Evolutionary conservation across 2,329 filamentous ascomycete genomes (phyloP).

Genomic region (Bipolaris oryzae): DNA sequence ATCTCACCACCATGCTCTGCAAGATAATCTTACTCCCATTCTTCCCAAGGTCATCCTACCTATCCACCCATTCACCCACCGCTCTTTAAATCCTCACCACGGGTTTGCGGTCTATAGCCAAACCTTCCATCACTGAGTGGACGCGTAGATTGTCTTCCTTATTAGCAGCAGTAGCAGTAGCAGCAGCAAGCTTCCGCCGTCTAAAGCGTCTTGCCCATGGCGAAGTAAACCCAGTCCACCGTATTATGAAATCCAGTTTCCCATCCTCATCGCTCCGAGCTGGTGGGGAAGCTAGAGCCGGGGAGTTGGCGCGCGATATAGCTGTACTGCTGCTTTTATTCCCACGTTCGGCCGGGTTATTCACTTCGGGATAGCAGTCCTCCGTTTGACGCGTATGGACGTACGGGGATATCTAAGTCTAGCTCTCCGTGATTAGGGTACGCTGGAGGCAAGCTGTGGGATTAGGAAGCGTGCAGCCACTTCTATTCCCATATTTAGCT

Average conservation of each 20-base stretch:
- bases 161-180: constrained; percentile 34
- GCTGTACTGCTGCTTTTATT: constrained; percentile 42
- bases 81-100: constrained; percentile 41
- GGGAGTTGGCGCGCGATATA: constrained; percentile 46
- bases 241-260: constrained; percentile 15
- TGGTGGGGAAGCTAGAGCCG: constrained; percentile 48
- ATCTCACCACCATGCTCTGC: too few relatives aligned
- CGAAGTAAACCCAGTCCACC: too few relatives aligned
- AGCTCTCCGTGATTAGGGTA: constrained; percentile 23
- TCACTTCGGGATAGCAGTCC: constrained; percentile 28
- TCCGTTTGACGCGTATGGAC: too few relatives aligned
- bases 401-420: too few relatives aligned
- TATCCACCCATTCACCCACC: constrained; percentile 42
- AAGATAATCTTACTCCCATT: too few relatives aligned
- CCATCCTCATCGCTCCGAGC: constrained; percentile 50
- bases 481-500: too few relatives aligned
- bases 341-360: constrained; percentile 33
- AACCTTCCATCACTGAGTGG: constrained; percentile 40
- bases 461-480: too few relatives aligned
- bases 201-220: too few relatives aligned
- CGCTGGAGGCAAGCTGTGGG: constrained; percentile 53
- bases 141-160: constrained; percentile 45
- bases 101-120: constrained; percentile 42
- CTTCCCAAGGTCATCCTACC: constrained; percentile 41
- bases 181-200: too few relatives aligned